phyloP scores from a whole-genome alignment of 164 flowering plant species.

The Litsea cubeba region DNA sequence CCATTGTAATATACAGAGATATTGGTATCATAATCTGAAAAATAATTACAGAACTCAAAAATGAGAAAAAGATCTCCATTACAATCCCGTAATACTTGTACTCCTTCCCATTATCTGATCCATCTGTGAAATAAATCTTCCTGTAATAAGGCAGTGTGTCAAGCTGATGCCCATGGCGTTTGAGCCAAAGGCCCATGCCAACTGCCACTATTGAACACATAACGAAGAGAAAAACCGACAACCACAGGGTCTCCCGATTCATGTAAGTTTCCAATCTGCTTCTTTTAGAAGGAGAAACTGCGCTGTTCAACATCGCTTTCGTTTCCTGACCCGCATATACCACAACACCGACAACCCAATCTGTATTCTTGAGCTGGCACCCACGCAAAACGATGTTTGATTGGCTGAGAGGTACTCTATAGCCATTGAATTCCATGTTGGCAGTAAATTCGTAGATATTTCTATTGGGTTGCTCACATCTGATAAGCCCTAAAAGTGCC shows the following conservation, averaged over 20 bases:
- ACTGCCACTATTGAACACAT: slow-evolving; percentile 77
- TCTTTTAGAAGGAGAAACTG: slow-evolving; percentile 78
- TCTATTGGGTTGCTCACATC: slow-evolving; percentile 88
- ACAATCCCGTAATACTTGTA: slow-evolving; percentile 69
- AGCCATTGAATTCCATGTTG: slow-evolving; percentile 72
- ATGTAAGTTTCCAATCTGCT: slow-evolving; percentile 78
- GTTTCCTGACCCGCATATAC: slow-evolving; percentile 97
- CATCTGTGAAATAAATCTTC: slow-evolving; percentile 40
- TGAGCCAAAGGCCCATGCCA: slow-evolving; percentile 88
- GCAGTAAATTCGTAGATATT: slow-evolving; percentile 91
- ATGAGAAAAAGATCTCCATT: slow-evolving; percentile 81
- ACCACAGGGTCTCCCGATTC: slow-evolving; percentile 87
- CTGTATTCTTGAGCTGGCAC: slow-evolving; percentile 90
- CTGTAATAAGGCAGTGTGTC: slow-evolving; percentile 78
- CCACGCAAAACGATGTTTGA: slow-evolving; percentile 89
- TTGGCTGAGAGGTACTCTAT: slow-evolving; percentile 66
- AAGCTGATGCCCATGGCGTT: slow-evolving; percentile 50
- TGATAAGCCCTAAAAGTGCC: slow-evolving; percentile 55
- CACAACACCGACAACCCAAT: slow-evolving; percentile 81
- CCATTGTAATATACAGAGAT: slow-evolving; percentile 92
- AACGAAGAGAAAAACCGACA: slow-evolving; percentile 72
- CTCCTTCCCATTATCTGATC: slow-evolving; percentile 30
- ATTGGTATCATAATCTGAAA: slow-evolving; percentile 98
- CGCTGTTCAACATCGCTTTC: slow-evolving; percentile 93
- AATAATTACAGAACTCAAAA: slow-evolving; percentile 84